These are phyloP conservation scores for Trichoderma sp. DNA, from an alignment of 2,329 filamentous ascomycete species.

Conservation along the genomic window DNA sequence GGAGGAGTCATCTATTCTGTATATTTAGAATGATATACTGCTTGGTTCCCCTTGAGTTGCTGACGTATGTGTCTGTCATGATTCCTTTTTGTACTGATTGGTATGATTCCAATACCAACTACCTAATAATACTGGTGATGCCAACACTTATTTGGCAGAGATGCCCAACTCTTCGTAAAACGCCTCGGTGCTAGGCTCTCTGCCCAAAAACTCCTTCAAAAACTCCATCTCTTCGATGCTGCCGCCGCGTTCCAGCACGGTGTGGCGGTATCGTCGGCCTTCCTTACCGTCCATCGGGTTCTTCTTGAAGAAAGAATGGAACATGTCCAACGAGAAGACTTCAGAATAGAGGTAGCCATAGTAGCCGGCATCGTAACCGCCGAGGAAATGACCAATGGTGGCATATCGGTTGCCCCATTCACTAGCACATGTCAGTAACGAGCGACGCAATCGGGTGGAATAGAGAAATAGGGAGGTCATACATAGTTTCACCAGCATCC, in stretches of 20 bases:
- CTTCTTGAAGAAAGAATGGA: constrained; percentile 74
- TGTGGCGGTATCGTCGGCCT: constrained; percentile 75
- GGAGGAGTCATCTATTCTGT: neutral
- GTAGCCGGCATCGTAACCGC: constrained; percentile 83
- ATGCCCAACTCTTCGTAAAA: constrained; percentile 77
- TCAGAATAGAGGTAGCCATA: constrained; percentile 75
- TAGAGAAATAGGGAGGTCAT: constrained; percentile 19
- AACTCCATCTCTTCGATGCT: constrained; percentile 80
- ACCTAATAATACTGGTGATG: neutral
- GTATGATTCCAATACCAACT: neutral
- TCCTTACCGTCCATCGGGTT: constrained; percentile 76
- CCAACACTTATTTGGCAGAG: constrained; percentile 7
- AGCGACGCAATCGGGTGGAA: neutral
- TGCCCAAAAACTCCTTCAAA: constrained; percentile 74
- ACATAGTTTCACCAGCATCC: constrained; percentile 58
- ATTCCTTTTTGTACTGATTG: neutral
- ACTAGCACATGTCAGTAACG: constrained; percentile 40
- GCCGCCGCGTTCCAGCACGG: constrained; percentile 75
- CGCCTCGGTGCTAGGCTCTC: constrained; percentile 73
- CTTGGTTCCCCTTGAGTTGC: neutral
- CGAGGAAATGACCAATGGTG: constrained; percentile 80
- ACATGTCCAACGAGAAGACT: constrained; percentile 86
- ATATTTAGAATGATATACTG: neutral
- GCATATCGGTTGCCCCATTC: constrained; percentile 77
- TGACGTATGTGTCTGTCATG: neutral